Evolutionary conservation across 352 stramenopile genomes (phyloP).

Genomic region (Pythium rishiriense): DNA sequence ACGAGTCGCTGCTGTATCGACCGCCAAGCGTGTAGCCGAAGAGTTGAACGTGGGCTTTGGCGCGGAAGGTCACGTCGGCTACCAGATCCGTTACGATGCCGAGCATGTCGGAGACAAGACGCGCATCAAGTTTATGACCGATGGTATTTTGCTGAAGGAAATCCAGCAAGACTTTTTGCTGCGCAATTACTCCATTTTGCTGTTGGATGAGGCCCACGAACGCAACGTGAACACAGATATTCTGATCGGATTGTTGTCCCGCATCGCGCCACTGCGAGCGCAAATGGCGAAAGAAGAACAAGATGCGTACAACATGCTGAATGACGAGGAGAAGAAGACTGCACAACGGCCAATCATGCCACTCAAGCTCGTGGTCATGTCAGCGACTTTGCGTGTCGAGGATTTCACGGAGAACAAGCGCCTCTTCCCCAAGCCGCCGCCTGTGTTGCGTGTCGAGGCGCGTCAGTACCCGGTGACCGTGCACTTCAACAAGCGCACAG

Average conservation of each 20-base stretch:
- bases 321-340: constrained; percentile 38
- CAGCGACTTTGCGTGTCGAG: constrained; percentile 96
- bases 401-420: constrained; percentile 96
- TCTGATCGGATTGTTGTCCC: constrained; percentile 95
- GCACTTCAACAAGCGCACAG: constrained; percentile 98
- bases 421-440: constrained; percentile 91
- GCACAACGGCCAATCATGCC: constrained; percentile 65
- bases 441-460: constrained; percentile 93
- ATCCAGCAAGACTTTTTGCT: constrained; percentile 89
- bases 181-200: constrained; percentile 75
- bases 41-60: constrained; percentile 93
- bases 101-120: constrained; percentile 90
- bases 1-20: constrained; percentile 98
- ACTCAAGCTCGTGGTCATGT: constrained; percentile 95
- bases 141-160: constrained; percentile 98
- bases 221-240: constrained; percentile 97
- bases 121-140: constrained; percentile 99
- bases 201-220: constrained; percentile 97
- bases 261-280: constrained; percentile 91
- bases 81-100: constrained; percentile 98
- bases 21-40: constrained; percentile 96
- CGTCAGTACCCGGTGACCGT: constrained; percentile 97
- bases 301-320: constrained; percentile 49
- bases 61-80: constrained; percentile 86
- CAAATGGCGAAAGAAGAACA: constrained; percentile 83